A percentile compares a stretch with the other conserved stretches of the same genome.
These are phyloP conservation scores for Hortiboletus flavorubellus DNA, from an alignment of 768 basidiomycete genomes.

Conservation along the genomic window DNA sequence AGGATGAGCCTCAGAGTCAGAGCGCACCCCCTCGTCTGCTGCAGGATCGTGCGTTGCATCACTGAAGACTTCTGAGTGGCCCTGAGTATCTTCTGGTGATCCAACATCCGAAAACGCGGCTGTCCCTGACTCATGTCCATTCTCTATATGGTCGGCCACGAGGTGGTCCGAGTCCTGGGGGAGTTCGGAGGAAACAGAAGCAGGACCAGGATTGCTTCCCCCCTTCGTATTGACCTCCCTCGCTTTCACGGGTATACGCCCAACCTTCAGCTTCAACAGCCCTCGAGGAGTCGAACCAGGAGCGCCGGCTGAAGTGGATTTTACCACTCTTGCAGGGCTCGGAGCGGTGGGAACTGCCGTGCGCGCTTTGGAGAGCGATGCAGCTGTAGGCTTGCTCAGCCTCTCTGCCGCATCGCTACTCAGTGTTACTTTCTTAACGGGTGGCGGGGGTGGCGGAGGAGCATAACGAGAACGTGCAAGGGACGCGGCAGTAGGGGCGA, in stretches of 20 bases:
- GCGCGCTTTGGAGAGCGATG: constrained; percentile 64
- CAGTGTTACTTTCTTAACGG: constrained; percentile 53
- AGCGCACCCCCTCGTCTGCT: constrained; percentile 3
- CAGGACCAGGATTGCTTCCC: constrained; percentile 13
- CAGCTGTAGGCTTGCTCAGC: constrained; percentile 80
- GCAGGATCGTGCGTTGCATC: constrained; percentile 9
- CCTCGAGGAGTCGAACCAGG: constrained; percentile 28
- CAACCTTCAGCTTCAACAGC: constrained; percentile 27
- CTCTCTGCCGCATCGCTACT: constrained; percentile 58
- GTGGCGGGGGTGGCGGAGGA: constrained; percentile 41
- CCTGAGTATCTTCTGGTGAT: constrained; percentile 21
- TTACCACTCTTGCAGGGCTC: constrained; percentile 26
- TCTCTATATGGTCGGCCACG: constrained; percentile 22
- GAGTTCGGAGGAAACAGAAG: constrained; percentile 25
- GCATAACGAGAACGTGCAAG: constrained; percentile 66
- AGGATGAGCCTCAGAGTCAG: constrained; percentile 9
- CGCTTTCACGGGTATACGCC: constrained; percentile 24
- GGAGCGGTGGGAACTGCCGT: constrained; percentile 19
- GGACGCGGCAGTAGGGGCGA: constrained; percentile 81
- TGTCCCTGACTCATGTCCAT: constrained; percentile 23
- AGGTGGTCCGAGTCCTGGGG: constrained; percentile 18
- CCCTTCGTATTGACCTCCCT: constrained; percentile 23
- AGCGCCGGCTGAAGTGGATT: constrained; percentile 30
- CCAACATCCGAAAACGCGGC: constrained; percentile 9
- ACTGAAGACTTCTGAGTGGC: constrained; percentile 12